A percentile compares a stretch with the other conserved stretches of the same genome.
These are phyloP conservation scores for Davidsoniella eucalypti DNA, from an alignment of 2,329 filamentous ascomycete genomes.

Conservation along the genomic window DNA sequence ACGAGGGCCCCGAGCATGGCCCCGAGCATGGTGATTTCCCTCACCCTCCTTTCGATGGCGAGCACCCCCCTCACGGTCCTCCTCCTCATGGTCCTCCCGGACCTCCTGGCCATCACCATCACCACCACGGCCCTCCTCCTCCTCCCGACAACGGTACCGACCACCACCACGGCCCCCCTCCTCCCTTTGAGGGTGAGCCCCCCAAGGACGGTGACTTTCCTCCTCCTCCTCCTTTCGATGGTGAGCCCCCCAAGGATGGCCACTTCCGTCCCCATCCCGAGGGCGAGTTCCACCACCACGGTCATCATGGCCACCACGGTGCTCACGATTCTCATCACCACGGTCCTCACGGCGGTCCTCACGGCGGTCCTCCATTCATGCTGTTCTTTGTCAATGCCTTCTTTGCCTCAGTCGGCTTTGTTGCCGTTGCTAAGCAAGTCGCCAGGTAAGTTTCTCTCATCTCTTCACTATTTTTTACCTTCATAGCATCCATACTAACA, in stretches of 20 bases:
- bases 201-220: neutral
- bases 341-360: neutral
- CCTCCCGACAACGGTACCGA: neutral
- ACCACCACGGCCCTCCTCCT: neutral
- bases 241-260: neutral
- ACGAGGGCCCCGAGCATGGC: neutral
- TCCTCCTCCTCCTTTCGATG: neutral
- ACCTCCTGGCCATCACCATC: neutral
- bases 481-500: neutral
- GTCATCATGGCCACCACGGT: neutral
- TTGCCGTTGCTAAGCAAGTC: constrained; percentile 1
- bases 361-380: neutral
- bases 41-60: neutral
- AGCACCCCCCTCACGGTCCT: neutral
- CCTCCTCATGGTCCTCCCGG: neutral
- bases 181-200: neutral
- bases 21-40: neutral
- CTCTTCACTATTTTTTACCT: neutral
- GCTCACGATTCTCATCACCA: neutral
- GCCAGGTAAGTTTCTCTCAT: constrained; percentile 1
- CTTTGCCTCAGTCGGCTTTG: constrained; percentile 7
- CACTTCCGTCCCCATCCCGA: neutral
- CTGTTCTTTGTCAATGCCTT: constrained; percentile 4
- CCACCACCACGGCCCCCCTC: neutral
- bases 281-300: neutral